These are phyloP conservation scores for Colletotrichum tofieldiae DNA, from an alignment of 2,329 filamentous ascomycete genomes.

Conservation along the genomic window DNA sequence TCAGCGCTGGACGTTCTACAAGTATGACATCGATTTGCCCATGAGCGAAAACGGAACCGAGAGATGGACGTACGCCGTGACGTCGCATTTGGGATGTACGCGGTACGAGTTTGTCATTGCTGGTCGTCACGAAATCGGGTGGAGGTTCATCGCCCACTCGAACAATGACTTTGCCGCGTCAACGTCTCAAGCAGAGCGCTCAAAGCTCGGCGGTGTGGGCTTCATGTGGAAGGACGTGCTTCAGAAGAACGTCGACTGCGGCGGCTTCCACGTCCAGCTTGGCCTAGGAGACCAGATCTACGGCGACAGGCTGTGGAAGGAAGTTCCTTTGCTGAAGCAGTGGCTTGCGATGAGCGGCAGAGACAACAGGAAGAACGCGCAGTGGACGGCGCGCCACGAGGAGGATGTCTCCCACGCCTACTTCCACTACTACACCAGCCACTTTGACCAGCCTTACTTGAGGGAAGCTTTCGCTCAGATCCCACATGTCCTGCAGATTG, in stretches of 20 bases:
- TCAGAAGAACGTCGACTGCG: slow-evolving; percentile 96
- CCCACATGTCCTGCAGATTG: slow-evolving; percentile 91
- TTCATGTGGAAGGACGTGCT: slow-evolving; percentile 99
- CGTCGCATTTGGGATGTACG: slow-evolving; percentile 97
- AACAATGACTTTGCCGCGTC: slow-evolving; percentile 95
- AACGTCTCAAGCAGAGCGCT: slow-evolving; percentile 88
- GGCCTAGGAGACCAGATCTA: slow-evolving; percentile 96
- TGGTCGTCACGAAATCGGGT: slow-evolving; percentile 89
- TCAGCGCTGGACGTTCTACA: slow-evolving; percentile 95
- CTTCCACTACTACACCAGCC: slow-evolving; percentile 98
- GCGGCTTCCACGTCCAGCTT: slow-evolving; percentile 94
- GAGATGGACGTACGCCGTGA: slow-evolving; percentile 98
- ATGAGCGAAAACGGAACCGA: slow-evolving; percentile 88
- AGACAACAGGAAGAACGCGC: slow-evolving; percentile 89
- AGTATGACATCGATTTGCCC: slow-evolving; percentile 90
- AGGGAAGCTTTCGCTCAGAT: slow-evolving; percentile 98
- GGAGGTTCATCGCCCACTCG: slow-evolving; percentile 96
- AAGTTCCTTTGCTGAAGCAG: slow-evolving; percentile 92
- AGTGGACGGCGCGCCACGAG: slow-evolving; percentile 95
- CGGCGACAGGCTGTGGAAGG: slow-evolving; percentile 95
- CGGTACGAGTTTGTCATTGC: slow-evolving; percentile 97
- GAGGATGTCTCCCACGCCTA: slow-evolving; percentile 97
- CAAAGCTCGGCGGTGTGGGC: slow-evolving; percentile 88
- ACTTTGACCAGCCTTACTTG: slow-evolving; percentile 96
- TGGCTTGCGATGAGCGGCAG: slow-evolving; percentile 96